Conservation (phyloP, 306 rosid genomes). For the Fragaria iinumae region DNA sequence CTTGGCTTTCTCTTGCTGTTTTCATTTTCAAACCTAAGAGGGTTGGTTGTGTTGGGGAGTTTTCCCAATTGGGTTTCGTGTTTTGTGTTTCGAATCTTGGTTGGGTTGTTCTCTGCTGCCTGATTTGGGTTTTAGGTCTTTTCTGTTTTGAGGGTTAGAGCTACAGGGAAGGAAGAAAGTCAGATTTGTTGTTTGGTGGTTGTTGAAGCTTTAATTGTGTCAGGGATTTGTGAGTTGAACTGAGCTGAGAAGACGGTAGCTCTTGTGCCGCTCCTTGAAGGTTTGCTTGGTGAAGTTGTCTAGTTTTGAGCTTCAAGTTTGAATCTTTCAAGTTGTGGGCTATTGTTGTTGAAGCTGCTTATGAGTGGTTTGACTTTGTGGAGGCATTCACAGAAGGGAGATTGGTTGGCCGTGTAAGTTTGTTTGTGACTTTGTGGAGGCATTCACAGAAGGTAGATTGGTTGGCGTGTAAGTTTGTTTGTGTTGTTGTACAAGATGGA, state of each 20-base stretch:
- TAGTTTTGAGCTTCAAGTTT: too few species aligned
- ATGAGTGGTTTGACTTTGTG: slow-evolving; percentile 36
- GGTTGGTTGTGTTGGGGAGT: background rate
- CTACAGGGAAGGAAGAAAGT: slow-evolving; percentile 12
- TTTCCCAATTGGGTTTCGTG: background rate
- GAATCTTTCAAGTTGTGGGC: too few species aligned
- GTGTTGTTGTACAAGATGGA: slow-evolving; percentile 49
- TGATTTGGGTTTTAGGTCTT: background rate
- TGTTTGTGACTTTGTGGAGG: slow-evolving; percentile 25
- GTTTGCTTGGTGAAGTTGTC: too few species aligned
- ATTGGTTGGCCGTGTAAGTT: slow-evolving; percentile 24
- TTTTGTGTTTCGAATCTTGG: background rate
- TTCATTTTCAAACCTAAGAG: background rate
- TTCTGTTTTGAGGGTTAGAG: background rate
- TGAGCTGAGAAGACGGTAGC: slow-evolving; percentile 39
- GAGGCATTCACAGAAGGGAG: slow-evolving; percentile 19
- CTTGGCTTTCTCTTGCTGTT: background rate
- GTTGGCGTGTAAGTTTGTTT: slow-evolving; percentile 21
- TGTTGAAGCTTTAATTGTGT: slow-evolving; percentile 18
- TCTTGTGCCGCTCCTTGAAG: slow-evolving; percentile 24
- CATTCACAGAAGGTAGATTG: slow-evolving; percentile 16
- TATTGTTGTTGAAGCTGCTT: slow-evolving; percentile 26
- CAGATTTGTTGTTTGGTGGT: slow-evolving; percentile 14
- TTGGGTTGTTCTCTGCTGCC: background rate
- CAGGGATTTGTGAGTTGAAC: slow-evolving; percentile 13